A percentile compares a stretch with the other conserved stretches of the same genome.
Evolutionary conservation across 164 flowering plant species (phyloP).

Genomic region (Saururus chinensis): DNA sequence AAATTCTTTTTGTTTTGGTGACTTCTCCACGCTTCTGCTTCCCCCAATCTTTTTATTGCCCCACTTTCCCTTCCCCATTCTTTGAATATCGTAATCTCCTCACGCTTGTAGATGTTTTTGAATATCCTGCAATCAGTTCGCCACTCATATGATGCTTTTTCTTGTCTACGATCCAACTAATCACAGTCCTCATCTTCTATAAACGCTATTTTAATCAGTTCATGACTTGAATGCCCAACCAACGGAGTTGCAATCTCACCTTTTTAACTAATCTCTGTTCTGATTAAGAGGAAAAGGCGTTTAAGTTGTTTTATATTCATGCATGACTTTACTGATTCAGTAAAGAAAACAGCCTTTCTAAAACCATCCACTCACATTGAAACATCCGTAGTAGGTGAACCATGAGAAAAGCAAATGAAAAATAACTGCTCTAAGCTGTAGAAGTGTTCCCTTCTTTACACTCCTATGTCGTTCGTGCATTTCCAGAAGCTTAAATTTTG

Average conservation of each 20-base stretch:
- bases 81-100: conserved; percentile 3
- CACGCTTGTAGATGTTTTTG: neutral
- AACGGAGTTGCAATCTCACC: conserved; percentile 13
- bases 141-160: neutral
- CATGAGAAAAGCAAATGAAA: too few species aligned
- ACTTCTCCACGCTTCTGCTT: conserved; percentile 11
- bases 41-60: conserved; percentile 2
- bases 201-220: neutral
- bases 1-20: conserved; percentile 10
- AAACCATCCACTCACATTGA: neutral
- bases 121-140: neutral
- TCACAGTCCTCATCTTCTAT: neutral
- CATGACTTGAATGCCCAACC: too few species aligned
- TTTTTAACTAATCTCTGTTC: conserved; percentile 21
- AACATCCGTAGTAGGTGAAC: too few species aligned
- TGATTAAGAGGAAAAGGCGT: conserved; percentile 15
- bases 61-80: conserved; percentile 6
- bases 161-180: neutral
- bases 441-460: too few species aligned
- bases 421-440: too few species aligned
- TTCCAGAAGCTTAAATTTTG: too few species aligned
- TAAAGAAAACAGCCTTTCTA: conserved; percentile 16
- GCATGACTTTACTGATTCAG: conserved; percentile 3
- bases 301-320: neutral
- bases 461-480: too few species aligned